Evolutionary conservation across 2,329 filamentous ascomycete species (phyloP).

Genomic region (Raffaelea ambrosiae): DNA sequence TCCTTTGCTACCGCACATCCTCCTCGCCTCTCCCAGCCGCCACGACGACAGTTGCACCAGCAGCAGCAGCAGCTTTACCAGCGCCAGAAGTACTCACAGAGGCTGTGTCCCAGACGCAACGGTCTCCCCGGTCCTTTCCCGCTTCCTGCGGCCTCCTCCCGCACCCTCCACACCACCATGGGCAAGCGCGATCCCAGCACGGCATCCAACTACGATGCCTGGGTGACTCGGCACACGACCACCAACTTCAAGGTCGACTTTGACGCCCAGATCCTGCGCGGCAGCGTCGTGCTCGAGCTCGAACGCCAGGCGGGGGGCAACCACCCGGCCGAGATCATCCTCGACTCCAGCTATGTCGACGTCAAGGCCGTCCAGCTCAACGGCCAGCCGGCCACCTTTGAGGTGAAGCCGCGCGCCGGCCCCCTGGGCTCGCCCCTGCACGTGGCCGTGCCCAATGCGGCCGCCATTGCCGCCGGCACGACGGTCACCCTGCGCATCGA

Average conservation of each 20-base stretch:
- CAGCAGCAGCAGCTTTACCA: too few relatives aligned
- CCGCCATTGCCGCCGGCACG: conserved; percentile 42
- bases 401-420: conserved; percentile 58
- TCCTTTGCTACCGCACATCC: background rate
- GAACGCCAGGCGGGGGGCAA: conserved; percentile 51
- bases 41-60: background rate
- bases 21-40: background rate
- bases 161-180: conserved; percentile 1
- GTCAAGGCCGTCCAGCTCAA: conserved; percentile 65
- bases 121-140: background rate
- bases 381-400: conserved; percentile 56
- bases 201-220: conserved; percentile 82
- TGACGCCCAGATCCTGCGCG: conserved; percentile 64
- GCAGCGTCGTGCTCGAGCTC: conserved; percentile 67
- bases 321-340: conserved; percentile 52
- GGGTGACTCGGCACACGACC: conserved; percentile 74
- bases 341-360: conserved; percentile 81
- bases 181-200: conserved; percentile 71
- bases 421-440: conserved; percentile 68
- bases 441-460: conserved; percentile 51
- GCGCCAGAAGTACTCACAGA: background rate
- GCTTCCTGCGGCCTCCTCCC: background rate
- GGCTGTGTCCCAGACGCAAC: too few relatives aligned
- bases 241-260: conserved; percentile 81
- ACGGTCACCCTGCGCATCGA: conserved; percentile 52